Evolutionary conservation across 2,329 filamentous ascomycete species (phyloP), one percentile per base, ranked within the genome.

Genomic region (Exophiala mesophila): DNA sequence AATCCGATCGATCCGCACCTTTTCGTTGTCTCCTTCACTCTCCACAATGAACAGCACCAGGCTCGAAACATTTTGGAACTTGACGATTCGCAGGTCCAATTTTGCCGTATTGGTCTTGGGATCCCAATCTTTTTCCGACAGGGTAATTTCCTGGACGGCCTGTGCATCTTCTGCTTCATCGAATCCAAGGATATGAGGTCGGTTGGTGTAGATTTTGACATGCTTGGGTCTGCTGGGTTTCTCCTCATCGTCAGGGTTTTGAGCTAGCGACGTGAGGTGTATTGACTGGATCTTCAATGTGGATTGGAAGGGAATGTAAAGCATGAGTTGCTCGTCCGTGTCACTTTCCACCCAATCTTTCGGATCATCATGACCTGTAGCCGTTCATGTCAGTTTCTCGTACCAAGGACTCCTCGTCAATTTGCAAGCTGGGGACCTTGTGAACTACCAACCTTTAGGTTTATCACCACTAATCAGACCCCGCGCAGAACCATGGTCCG

Each of bases 301-400:
- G 21, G 83, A 80, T 63, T 89, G 83, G 68, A 98, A 95, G 1
- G 92, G 90, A 44, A 94, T 74, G 66, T 83, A 97, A 34, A 98
- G 76, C 76, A 97, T 85, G 49, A 98, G 72, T 71, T 98, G 92
- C 68, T 97, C 89, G 61, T 98, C 92, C 24, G 90, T 94, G 60
- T 96, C 90, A 64, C 88, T 96, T 72, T 96, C 87, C 16, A 97
- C 82, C 83, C 86, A 97, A 66, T 98, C 90, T 19, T 69, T 62
- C 17, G 63, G 63, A 23, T 67, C 63, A 41, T 68, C 74, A 57
- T 80, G 78, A 36, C 63, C 66, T 51, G 63, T 63, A 37, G 33
- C 30, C 10, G 17, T 41, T 29, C n/a, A n/a, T n/a, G n/a, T n/a
- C n/a, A n/a, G n/a, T n/a, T n/a, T n/a, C n/a, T n/a, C n/a, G n/a